Base-by-base conservation (phyloP, 441 rosid species). In the Capsella rubella region DNA sequence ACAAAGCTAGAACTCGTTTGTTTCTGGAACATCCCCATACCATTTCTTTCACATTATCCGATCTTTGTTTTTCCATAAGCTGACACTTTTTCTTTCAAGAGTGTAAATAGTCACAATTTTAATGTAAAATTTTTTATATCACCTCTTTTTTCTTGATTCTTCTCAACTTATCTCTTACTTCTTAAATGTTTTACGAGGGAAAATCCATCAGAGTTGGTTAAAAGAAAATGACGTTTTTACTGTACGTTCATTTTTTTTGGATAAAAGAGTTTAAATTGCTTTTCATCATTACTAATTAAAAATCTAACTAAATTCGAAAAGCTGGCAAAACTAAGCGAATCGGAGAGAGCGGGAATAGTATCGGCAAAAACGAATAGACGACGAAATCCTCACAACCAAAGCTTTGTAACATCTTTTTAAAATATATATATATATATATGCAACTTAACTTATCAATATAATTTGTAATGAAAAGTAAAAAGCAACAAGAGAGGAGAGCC, bases 51-150 rank as follows among this genome's bases (percentile, higher is more conserved):
- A 34, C 37, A 34, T 31, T 53, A 18, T 54, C 58, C 35, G 61
- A 29, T 10, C 54, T 62, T 69, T 69, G 57, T 53, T 60, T 25
- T 43, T 68, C 51, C 79, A 46, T 61, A 68, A 45, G 69, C 58
- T 46, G 69, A 35, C 69, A 68, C 74, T 37, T 42, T 52, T 35
- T 45, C 52, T 62, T 54, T 62, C 31, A 69, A 13, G 74, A 37
- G 60, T 70, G 71, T 76, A 76, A 62, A 76, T 76, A 69, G 56
- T 63, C 69, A 63, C 66, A 69, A 10, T 55, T 34, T 69, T 54
- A 28, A 45, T 69, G 64, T 43, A 35, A 53, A 62, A 35, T 69
- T 60, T 21, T 43, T 32, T 4, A 10, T 61, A 4, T 40, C 29
- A 39, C n/a, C 27, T 11, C 14, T 1, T 42, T 18, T 54, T 4